Base-by-base conservation (phyloP, 2,329 filamentous ascomycete species). In the Metarhizium album region DNA sequence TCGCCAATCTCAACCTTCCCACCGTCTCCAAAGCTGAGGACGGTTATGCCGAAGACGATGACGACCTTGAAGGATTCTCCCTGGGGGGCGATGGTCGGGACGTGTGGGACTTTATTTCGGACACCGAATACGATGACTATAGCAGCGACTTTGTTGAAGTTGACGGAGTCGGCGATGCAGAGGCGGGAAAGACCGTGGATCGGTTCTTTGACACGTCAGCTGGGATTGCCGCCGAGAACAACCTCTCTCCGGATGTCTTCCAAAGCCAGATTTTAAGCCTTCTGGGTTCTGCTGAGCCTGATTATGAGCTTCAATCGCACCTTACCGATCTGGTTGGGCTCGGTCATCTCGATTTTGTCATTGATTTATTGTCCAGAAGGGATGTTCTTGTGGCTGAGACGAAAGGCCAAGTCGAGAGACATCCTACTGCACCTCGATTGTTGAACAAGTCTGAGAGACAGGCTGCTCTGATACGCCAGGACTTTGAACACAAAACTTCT, bases 311-410 rank as follows among this genome's bases (percentile, higher is more conserved):
- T n/a, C 91, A 97, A 65, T 90, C 90, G 62, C 82, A 84, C 40
- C 75, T 98, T 35, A 89, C 87, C 0, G 93, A 98, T 59, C 80
- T 96, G 42, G 75, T 98, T 53, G 93, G 94, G 0, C 97, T 91
- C 60, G 90, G 93, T 59, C 89, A 97, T 62, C 74, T 98, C 18
- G 91, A 98, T 57, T 83, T 98, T 60, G 85, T 97, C 49, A 90
- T 90, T 55, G 88, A 96, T 55, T 72, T 97, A n/a, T 84, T 97
- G 48, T 78, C 82, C 2, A 83, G 91, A 64, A 81, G 90, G 48
- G 72, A 78, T 48, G 79, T 87, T 45, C 80, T 97, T 43, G 66
- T 83, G 11, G 68, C 75, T 3, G 67, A 70, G 4, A 63, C 70
- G 11, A 61, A 69, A 3, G 60, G 67, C 49, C 64, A 65, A 54